phyloP scores from a whole-genome alignment of 306 rosid species.

The barrel medic (Medicago truncatula) region MtrunA17r5.0-ANR NC_053042.1:18485501-18486000 shows the following conservation, averaged over 20 bases:
- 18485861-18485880: too few species aligned
- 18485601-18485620: too few species aligned
- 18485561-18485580: neutral
- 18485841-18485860: neutral
- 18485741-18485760: too few species aligned
- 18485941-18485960: neutral
- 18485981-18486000: too few species aligned
- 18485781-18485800: neutral
- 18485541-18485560: constrained; percentile 34
- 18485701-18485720: too few species aligned
- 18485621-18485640: too few species aligned
- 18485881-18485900: too few species aligned
- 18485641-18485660: too few species aligned
- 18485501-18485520: constrained; percentile 80
- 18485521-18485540: constrained; percentile 39
- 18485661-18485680: too few species aligned
- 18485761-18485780: neutral
- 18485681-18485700: too few species aligned
- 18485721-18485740: too few species aligned
- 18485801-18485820: neutral
- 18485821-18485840: neutral
- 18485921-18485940: neutral
- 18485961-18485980: too few species aligned
- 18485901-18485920: neutral
- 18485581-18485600: neutral